Percentiles rank a stretch among this genome's conserved stretches.
Conservation (phyloP, 768 basidiomycete species). For the Mycena polygramma region DNA sequence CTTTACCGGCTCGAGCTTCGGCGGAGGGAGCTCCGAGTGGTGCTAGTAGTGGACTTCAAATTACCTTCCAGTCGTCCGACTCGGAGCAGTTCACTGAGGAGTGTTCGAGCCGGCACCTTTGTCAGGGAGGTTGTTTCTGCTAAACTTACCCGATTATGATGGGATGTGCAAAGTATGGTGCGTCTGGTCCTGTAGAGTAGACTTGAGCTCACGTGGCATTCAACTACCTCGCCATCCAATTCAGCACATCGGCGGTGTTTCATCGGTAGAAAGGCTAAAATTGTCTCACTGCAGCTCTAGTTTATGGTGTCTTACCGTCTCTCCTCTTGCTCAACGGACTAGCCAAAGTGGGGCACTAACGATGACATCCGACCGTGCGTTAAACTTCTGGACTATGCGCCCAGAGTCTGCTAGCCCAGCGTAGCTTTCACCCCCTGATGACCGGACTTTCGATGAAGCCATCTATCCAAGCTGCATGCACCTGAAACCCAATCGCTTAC, state of each 20-base stretch:
- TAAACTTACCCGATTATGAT: too few species aligned
- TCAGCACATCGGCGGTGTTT: not conserved
- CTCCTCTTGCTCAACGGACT: constrained; percentile 1
- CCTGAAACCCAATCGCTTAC: constrained; percentile 5
- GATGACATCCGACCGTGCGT: not conserved
- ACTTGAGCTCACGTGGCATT: too few species aligned
- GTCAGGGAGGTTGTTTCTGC: too few species aligned
- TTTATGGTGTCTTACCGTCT: not conserved
- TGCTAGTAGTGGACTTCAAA: too few species aligned
- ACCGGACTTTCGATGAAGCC: not conserved
- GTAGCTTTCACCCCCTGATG: constrained; percentile 20
- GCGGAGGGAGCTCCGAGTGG: too few species aligned
- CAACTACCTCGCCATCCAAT: not conserved
- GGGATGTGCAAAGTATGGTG: too few species aligned
- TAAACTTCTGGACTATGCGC: constrained; percentile 3
- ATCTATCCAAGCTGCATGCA: not conserved
- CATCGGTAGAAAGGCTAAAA: not conserved
- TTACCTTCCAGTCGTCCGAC: too few species aligned
- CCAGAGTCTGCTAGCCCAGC: not conserved
- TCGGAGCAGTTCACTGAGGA: too few species aligned
- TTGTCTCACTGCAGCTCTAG: not conserved
- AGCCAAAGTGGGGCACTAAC: not conserved
- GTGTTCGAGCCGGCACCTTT: too few species aligned
- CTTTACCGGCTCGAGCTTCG: too few species aligned
- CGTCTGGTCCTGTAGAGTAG: too few species aligned